These are phyloP conservation scores for Furcasterigmium sp. DNA, from an alignment of 2,329 filamentous ascomycete genomes.

Conservation along the genomic window DNA sequence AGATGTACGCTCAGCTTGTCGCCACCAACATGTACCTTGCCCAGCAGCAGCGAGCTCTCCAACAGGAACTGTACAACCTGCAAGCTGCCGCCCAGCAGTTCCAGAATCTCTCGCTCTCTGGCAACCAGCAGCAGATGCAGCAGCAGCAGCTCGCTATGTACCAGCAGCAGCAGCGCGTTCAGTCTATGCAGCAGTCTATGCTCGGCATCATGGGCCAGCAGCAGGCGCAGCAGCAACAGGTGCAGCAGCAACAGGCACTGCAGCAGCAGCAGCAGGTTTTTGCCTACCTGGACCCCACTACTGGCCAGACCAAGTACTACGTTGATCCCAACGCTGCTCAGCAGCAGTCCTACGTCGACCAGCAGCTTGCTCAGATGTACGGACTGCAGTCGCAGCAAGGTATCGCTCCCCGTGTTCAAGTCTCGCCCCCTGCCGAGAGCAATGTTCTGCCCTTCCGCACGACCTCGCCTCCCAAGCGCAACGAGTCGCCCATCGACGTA, in stretches of 20 bases:
- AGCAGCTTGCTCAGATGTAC: conserved; percentile 21
- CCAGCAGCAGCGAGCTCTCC: conserved; percentile 89
- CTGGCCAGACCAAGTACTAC: conserved; percentile 77
- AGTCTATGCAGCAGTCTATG: conserved; percentile 39
- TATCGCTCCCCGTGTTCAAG: conserved; percentile 59
- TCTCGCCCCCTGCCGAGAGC: conserved; percentile 71
- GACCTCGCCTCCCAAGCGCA: conserved; percentile 60
- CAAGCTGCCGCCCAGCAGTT: conserved; percentile 81
- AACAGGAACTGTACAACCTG: conserved; percentile 84
- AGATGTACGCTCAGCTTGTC: conserved; percentile 80
- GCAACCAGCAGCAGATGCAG: conserved; percentile 35
- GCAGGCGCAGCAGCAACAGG: conserved; percentile 31
- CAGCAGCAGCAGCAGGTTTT: conserved; percentile 73
- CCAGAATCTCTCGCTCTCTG: conserved; percentile 67
- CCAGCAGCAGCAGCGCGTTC: conserved; percentile 36
- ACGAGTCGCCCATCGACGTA: conserved; percentile 62
- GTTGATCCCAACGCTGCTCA: conserved; percentile 59
- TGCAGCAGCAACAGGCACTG: conserved; percentile 55
- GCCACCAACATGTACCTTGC: conserved; percentile 89
- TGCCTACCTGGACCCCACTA: conserved; percentile 78
- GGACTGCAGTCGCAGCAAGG: conserved; percentile 40
- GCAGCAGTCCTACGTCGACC: conserved; percentile 36
- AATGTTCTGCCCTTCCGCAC: conserved; percentile 51
- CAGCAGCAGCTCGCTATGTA: conserved; percentile 39
- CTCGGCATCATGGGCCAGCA: conserved; percentile 23